phyloP scores from a whole-genome alignment of 257 asterid genomes.

The Nicotiana noctiflora region DNA sequence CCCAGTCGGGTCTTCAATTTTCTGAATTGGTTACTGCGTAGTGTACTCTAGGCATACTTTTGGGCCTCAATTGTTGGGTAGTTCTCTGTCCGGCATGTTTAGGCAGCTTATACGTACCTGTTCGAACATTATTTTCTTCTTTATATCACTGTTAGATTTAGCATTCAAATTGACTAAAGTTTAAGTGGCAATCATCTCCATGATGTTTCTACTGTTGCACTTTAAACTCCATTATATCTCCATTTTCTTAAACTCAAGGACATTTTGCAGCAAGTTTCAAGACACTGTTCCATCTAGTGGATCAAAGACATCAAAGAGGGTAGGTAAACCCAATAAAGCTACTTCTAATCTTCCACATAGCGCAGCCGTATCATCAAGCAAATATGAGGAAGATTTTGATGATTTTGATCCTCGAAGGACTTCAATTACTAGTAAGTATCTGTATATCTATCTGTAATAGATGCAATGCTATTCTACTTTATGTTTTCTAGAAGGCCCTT shows the following conservation, averaged over 20 bases:
- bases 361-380: slow-evolving; percentile 29
- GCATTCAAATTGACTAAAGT: neutral
- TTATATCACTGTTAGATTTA: neutral
- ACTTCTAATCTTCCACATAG: slow-evolving; percentile 40
- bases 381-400: slow-evolving; percentile 69
- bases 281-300: slow-evolving; percentile 30
- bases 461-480: neutral
- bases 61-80: neutral
- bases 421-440: slow-evolving; percentile 70
- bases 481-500: neutral
- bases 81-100: neutral
- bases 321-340: slow-evolving; percentile 33
- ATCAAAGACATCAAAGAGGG: slow-evolving; percentile 28
- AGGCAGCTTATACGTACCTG: neutral
- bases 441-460: neutral
- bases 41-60: neutral
- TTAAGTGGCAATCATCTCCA: neutral
- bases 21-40: neutral
- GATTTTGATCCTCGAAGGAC: slow-evolving; percentile 96
- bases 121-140: neutral
- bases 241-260: neutral
- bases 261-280: slow-evolving; percentile 48
- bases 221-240: neutral
- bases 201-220: neutral
- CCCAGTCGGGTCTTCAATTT: neutral